These are phyloP conservation scores for Trypanosoma platydactyli DNA, from an alignment of 208 protist genomes.

Conservation along the genomic window DNA sequence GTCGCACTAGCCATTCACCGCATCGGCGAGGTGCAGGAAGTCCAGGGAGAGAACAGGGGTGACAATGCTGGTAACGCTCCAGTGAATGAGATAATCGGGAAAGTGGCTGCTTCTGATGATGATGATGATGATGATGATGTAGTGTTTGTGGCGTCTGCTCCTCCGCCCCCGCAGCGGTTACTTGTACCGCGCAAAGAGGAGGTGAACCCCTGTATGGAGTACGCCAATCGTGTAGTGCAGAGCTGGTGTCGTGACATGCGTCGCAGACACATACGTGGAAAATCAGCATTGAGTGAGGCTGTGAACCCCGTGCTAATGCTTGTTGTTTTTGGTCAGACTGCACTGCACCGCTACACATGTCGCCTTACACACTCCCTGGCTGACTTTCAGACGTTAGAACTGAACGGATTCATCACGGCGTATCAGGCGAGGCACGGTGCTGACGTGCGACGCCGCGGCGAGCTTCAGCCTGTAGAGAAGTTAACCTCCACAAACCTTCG, in stretches of 20 bases:
- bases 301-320: slow-evolving; percentile 34
- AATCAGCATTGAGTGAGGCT: not conserved
- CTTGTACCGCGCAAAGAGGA: slow-evolving; percentile 61
- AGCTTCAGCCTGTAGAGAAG: slow-evolving; percentile 1
- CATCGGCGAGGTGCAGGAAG: slow-evolving; percentile 42
- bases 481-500: slow-evolving; percentile 9
- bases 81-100: slow-evolving; percentile 32
- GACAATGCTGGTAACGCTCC: not conserved
- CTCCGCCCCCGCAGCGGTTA: not conserved
- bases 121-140: slow-evolving; percentile 26
- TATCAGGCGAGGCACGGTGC: slow-evolving; percentile 59
- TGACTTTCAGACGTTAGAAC: slow-evolving; percentile 59
- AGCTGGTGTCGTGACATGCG: slow-evolving; percentile 50
- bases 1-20: slow-evolving; percentile 75
- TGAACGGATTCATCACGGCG: slow-evolving; percentile 51
- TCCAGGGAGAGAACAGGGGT: not conserved
- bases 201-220: slow-evolving; percentile 57
- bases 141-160: slow-evolving; percentile 17
- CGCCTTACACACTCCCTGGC: slow-evolving; percentile 52
- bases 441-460: slow-evolving; percentile 16
- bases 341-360: slow-evolving; percentile 49
- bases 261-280: slow-evolving; percentile 5
- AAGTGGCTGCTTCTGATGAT: slow-evolving; percentile 12
- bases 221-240: slow-evolving; percentile 43
- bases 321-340: slow-evolving; percentile 37